Conservation (phyloP, 441 rosid species). For the Gossypium gossypioides region DNA sequence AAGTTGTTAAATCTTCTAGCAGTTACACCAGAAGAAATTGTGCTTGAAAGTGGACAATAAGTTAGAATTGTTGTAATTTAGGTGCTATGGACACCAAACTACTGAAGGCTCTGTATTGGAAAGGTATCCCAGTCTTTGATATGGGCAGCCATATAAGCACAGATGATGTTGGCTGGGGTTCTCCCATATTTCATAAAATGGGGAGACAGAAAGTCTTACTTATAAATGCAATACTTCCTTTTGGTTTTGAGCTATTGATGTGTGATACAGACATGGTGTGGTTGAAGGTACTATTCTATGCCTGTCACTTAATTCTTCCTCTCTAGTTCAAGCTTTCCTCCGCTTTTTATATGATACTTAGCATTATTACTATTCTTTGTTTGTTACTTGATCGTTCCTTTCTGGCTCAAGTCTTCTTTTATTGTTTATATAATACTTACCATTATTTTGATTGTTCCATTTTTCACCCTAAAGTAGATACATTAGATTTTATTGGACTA, state of each 20-base stretch:
- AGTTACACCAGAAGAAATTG: background rate
- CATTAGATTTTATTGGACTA: background rate
- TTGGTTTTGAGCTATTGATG: conserved; percentile 82
- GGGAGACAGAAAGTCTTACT: conserved; percentile 94
- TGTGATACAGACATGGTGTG: conserved; percentile 99
- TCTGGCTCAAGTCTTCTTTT: background rate
- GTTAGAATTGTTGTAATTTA: conserved; percentile 14
- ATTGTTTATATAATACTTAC: background rate
- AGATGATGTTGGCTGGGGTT: conserved; percentile 92
- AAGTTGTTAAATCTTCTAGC: conserved; percentile 20
- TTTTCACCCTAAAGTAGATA: background rate
- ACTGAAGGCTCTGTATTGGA: conserved; percentile 87
- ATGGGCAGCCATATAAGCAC: conserved; percentile 97
- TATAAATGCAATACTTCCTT: conserved; percentile 73
- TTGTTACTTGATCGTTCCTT: background rate
- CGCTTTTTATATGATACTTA: background rate
- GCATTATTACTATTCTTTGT: conserved; percentile 13
- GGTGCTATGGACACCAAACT: conserved; percentile 97
- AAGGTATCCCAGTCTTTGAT: conserved; percentile 93
- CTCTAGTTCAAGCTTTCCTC: background rate
- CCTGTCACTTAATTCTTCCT: background rate
- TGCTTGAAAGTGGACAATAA: conserved; percentile 2
- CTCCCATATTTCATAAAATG: conserved; percentile 94
- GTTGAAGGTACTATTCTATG: conserved; percentile 61
- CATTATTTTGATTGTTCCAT: background rate